These are phyloP conservation scores for Hypoxylon crocopeplum DNA, from an alignment of 495 filamentous ascomycete species.

Conservation along the genomic window DNA sequence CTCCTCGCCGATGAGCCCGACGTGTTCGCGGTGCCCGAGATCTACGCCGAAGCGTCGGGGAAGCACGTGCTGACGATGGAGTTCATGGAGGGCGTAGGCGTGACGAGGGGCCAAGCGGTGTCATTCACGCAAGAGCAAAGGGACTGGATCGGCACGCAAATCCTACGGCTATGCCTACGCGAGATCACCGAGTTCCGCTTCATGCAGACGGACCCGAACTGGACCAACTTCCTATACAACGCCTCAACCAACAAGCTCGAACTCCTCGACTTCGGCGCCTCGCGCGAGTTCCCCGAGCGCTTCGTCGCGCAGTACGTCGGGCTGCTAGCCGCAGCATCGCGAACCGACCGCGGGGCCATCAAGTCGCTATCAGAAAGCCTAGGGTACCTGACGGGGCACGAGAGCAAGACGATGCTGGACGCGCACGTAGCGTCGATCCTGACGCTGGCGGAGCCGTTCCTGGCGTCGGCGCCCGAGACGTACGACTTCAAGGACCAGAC, in stretches of 20 bases:
- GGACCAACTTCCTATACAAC: slow-evolving; percentile 99
- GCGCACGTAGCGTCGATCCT: slow-evolving; percentile 83
- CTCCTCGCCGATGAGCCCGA: slow-evolving; percentile 73
- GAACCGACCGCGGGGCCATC: slow-evolving; percentile 67
- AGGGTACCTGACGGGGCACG: slow-evolving; percentile 91
- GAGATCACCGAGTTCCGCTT: slow-evolving; percentile 93
- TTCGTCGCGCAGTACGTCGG: slow-evolving; percentile 82
- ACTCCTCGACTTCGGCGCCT: slow-evolving; percentile 94
- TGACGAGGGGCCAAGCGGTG: slow-evolving; percentile 73
- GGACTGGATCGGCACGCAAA: slow-evolving; percentile 93
- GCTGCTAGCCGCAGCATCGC: slow-evolving; percentile 78
- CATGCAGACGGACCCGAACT: slow-evolving; percentile 99
- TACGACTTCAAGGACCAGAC: slow-evolving; percentile 96
- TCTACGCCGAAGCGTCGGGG: slow-evolving; percentile 81
- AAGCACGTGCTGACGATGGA: slow-evolving; percentile 93
- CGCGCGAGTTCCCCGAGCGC: slow-evolving; percentile 77
- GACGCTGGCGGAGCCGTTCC: slow-evolving; percentile 91
- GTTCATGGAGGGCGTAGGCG: slow-evolving; percentile 84
- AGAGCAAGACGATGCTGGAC: slow-evolving; percentile 81
- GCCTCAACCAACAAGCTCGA: slow-evolving; percentile 73
- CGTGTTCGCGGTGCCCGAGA: slow-evolving; percentile 78
- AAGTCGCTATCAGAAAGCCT: slow-evolving; percentile 76
- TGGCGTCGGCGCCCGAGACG: slow-evolving; percentile 72
- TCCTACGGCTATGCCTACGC: slow-evolving; percentile 89
- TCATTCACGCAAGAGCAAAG: slow-evolving; percentile 78